A percentile compares a stretch with the other conserved stretches of the same genome.
Conservation (phyloP, 768 basidiomycete genomes). For the Amanita phalloides region DNA sequence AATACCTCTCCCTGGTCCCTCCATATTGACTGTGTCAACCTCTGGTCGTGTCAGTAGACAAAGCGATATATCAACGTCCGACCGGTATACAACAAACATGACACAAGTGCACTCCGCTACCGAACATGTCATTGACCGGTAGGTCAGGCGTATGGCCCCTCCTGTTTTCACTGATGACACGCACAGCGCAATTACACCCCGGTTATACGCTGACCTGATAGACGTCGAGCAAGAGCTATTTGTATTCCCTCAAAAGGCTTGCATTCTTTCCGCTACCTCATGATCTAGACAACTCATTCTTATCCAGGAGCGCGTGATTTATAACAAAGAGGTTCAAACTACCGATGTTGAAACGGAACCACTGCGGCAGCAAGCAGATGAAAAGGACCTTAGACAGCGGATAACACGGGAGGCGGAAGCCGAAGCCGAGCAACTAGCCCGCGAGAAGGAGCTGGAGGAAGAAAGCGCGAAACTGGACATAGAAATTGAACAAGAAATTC, state of each 20-base stretch:
- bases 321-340: constrained; percentile 83
- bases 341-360: constrained; percentile 59
- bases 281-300: constrained; percentile 2
- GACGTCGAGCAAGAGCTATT: constrained; percentile 87
- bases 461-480: constrained; percentile 76
- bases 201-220: constrained; percentile 68
- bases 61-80: constrained; percentile 47
- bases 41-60: constrained; percentile 64
- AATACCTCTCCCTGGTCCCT: constrained; percentile 23
- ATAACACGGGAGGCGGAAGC: constrained; percentile 27
- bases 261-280: constrained; percentile 6
- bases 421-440: constrained; percentile 42
- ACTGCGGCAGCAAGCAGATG: constrained; percentile 55
- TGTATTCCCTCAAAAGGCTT: constrained; percentile 78
- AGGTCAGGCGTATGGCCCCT: constrained; percentile 14
- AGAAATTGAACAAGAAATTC: constrained; percentile 80
- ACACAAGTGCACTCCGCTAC: constrained; percentile 40
- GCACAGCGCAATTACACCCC: constrained; percentile 48
- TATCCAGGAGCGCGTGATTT: constrained; percentile 61
- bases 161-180: not conserved
- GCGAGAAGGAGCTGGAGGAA: constrained; percentile 73
- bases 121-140: constrained; percentile 66
- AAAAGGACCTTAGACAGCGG: constrained; percentile 39
- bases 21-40: constrained; percentile 23
- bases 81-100: constrained; percentile 30